Evolutionary conservation across 148 eudicot genomes (phyloP).

Genomic region (Gaultheria prostrata): DNA sequence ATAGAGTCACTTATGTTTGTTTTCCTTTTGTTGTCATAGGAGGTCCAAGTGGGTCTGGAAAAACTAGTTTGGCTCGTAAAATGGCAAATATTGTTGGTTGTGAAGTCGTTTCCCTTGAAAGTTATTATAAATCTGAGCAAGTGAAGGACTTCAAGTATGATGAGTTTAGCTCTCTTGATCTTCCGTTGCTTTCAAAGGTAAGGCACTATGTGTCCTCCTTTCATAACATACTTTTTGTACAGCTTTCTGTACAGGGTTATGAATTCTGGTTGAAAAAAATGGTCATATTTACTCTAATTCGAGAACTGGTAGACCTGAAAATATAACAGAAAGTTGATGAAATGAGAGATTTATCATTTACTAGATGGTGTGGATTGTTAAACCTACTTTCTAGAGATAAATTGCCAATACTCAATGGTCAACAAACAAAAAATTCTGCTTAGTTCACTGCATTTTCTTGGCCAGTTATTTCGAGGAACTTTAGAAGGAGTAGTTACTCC

Average conservation of each 20-base stretch:
- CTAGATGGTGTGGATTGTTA: not conserved
- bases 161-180: slow-evolving; percentile 91
- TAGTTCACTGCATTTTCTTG: not conserved
- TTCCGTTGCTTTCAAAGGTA: slow-evolving; percentile 85
- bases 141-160: slow-evolving; percentile 91
- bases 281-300: not conserved
- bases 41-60: slow-evolving; percentile 99
- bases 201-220: slow-evolving; percentile 11
- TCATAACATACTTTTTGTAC: slow-evolving; percentile 1
- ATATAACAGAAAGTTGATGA: not conserved
- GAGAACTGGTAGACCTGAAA: not conserved
- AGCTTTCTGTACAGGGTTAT: not conserved
- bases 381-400: not conserved
- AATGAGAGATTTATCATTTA: not conserved
- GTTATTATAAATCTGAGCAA: slow-evolving; percentile 91
- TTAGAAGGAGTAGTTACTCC: not conserved
- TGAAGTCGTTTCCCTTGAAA: slow-evolving; percentile 96
- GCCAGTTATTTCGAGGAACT: not conserved
- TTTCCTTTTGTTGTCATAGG: slow-evolving; percentile 42
- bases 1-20: slow-evolving; percentile 12
- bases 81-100: slow-evolving; percentile 99
- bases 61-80: slow-evolving; percentile 99
- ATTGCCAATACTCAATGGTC: not conserved
- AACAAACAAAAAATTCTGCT: not conserved
- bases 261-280: not conserved